Conservation (phyloP, 257 asterid genomes). For the Gentiana straminea region DNA sequence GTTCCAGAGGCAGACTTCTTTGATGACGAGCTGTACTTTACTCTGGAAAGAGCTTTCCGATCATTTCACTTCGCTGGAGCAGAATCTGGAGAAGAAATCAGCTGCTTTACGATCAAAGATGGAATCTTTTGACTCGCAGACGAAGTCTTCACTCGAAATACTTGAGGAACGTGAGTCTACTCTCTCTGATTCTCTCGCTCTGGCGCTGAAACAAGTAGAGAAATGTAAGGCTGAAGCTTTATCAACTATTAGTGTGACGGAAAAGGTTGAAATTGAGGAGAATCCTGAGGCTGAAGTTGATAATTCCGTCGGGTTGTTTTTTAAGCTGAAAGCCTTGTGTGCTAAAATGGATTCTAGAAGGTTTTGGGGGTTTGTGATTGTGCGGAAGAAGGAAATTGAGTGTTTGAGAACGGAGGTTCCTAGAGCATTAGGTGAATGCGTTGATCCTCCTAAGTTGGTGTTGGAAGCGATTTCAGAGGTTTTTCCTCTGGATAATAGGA, state of each 20-base stretch:
- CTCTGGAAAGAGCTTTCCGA: constrained; percentile 98
- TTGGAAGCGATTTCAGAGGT: constrained; percentile 90
- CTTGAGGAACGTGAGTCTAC: constrained; percentile 72
- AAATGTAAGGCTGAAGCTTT: constrained; percentile 18
- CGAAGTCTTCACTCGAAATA: constrained; percentile 43
- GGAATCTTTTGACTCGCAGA: constrained; percentile 34
- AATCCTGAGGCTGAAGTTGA: constrained; percentile 47
- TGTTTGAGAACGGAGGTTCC: constrained; percentile 48
- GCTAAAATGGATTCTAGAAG: constrained; percentile 50
- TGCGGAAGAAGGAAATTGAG: constrained; percentile 81
- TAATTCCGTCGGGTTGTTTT: constrained; percentile 46
- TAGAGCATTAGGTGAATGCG: constrained; percentile 53
- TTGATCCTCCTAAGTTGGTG: constrained; percentile 92
- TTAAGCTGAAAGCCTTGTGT: constrained; percentile 45
- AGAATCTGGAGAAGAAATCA: constrained; percentile 61
- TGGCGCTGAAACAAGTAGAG: constrained; percentile 31
- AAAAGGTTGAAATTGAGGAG: not conserved
- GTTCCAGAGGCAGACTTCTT: constrained; percentile 91
- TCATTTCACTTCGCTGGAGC: constrained; percentile 81
- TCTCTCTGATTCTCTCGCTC: constrained; percentile 46
- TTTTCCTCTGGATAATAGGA: constrained; percentile 57
- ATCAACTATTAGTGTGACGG: not conserved
- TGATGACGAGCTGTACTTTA: constrained; percentile 97
- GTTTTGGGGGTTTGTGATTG: constrained; percentile 63
- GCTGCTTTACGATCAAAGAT: constrained; percentile 53